A percentile compares a stretch with the other conserved stretches of the same genome.
phyloP scores from a whole-genome alignment of 1,139 yeast species.

The Saccharomycopsis hybrid region DNA sequence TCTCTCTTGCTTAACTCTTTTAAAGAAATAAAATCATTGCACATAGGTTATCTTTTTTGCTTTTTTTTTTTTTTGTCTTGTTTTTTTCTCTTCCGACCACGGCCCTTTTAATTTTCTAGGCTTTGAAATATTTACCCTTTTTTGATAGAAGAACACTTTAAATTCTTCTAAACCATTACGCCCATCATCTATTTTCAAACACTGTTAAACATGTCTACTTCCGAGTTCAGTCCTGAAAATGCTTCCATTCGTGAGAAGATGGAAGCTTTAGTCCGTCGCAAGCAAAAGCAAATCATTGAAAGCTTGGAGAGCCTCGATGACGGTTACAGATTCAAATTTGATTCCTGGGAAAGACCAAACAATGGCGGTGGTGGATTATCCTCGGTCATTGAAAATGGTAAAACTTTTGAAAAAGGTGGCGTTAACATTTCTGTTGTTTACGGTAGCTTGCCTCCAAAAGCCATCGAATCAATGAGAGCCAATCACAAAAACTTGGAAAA shows the following conservation, averaged over 20 bases:
- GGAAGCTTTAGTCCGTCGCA: constrained; percentile 75
- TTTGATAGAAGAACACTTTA: too few relatives aligned
- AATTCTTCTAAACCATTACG: too few relatives aligned
- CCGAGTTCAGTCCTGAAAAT: constrained; percentile 4
- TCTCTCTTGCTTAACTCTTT: too few relatives aligned
- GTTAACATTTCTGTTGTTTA: constrained; percentile 87
- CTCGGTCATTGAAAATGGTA: constrained; percentile 84
- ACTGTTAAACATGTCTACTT: constrained; percentile 1
- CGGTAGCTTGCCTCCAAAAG: constrained; percentile 81
- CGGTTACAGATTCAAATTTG: constrained; percentile 55
- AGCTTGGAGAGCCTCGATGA: constrained; percentile 71
- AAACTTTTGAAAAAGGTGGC: constrained; percentile 91
- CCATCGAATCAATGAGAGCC: constrained; percentile 79
- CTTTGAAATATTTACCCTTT: too few relatives aligned
- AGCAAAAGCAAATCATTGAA: constrained; percentile 72
- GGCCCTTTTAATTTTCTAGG: too few relatives aligned
- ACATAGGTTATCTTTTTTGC: too few relatives aligned
- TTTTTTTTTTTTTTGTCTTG: too few relatives aligned
- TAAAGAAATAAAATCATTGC: too few relatives aligned
- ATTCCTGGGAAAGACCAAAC: constrained; percentile 80
- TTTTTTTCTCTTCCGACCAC: too few relatives aligned
- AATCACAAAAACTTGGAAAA: constrained; percentile 66
- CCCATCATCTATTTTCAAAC: too few relatives aligned
- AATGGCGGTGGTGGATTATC: constrained; percentile 88
- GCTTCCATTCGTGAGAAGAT: constrained; percentile 42